These are phyloP conservation scores for Bruguiera hainesii DNA, from an alignment of 441 rosid species.

Conservation along the genomic window DNA sequence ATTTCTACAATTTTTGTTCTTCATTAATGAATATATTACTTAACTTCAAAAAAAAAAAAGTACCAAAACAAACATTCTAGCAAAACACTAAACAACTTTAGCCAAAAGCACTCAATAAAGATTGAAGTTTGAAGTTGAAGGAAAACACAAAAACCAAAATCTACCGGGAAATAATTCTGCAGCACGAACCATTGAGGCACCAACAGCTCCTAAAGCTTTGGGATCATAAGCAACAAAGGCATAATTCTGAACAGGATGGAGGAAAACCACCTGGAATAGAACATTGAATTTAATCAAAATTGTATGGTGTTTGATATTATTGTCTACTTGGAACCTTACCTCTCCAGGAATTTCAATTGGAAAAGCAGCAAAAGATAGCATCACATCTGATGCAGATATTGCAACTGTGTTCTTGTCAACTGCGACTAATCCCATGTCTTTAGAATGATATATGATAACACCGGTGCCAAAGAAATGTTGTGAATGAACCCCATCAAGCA, in stretches of 20 bases:
- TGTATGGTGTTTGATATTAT: constrained; percentile 4
- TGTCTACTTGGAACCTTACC: constrained; percentile 40
- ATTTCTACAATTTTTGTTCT: no score
- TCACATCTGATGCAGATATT: constrained; percentile 82
- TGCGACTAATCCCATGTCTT: constrained; percentile 82
- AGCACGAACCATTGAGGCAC: constrained; percentile 72
- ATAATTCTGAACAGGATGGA: constrained; percentile 96
- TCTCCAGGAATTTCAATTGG: constrained; percentile 98
- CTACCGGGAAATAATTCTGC: constrained; percentile 93
- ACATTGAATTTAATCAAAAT: constrained; percentile 28
- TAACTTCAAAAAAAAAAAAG: no score
- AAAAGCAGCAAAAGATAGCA: constrained; percentile 94
- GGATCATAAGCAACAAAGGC: constrained; percentile 95
- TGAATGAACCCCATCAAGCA: constrained; percentile 93
- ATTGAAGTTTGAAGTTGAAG: background rate
- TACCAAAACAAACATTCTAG: background rate
- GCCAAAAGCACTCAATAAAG: background rate
- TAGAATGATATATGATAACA: constrained; percentile 81
- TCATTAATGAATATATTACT: no score
- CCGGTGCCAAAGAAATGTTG: constrained; percentile 90
- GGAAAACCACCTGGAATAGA: constrained; percentile 78
- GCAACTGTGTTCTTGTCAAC: constrained; percentile 95
- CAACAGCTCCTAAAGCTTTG: constrained; percentile 65
- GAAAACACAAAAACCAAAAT: constrained; percentile 22
- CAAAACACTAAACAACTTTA: background rate